These are phyloP conservation scores for Coelastrella sp. DNA, from an alignment of 139 green algal genomes.

Conservation along the genomic window DNA sequence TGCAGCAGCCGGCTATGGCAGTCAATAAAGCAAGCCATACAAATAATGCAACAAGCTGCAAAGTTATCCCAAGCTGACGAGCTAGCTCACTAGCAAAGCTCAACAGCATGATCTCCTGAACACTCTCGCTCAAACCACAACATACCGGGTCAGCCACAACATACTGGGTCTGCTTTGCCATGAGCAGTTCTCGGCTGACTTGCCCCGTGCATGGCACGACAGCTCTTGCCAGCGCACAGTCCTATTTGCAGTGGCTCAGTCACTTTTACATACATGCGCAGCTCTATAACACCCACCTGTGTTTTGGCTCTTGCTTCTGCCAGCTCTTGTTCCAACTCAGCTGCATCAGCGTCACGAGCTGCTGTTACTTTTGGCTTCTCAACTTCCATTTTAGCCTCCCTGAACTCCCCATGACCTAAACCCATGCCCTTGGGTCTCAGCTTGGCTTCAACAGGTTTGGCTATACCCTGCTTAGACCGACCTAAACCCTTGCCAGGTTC, in stretches of 20 bases:
- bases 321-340: conserved; percentile 37
- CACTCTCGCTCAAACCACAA: too few species aligned
- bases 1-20: too few species aligned
- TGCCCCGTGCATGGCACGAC: too few species aligned
- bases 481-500: conserved; percentile 82
- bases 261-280: background rate
- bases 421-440: conserved; percentile 94
- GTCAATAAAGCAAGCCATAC: too few species aligned
- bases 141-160: too few species aligned
- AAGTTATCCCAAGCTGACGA: too few species aligned
- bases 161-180: too few species aligned
- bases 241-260: background rate
- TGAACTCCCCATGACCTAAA: conserved; percentile 89
- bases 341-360: conserved; percentile 12
- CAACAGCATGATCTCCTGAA: too few species aligned
- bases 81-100: too few species aligned
- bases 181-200: too few species aligned
- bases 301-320: conserved; percentile 22
- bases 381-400: conserved; percentile 69
- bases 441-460: conserved; percentile 88
- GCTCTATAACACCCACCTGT: conserved; percentile 2
- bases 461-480: conserved; percentile 84
- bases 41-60: too few species aligned
- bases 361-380: background rate
- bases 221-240: too few species aligned